A percentile compares a stretch with the other conserved stretches of the same genome.
These are phyloP conservation scores for Termitomyces heimii DNA, from an alignment of 768 basidiomycete species.

Conservation along the genomic window DNA sequence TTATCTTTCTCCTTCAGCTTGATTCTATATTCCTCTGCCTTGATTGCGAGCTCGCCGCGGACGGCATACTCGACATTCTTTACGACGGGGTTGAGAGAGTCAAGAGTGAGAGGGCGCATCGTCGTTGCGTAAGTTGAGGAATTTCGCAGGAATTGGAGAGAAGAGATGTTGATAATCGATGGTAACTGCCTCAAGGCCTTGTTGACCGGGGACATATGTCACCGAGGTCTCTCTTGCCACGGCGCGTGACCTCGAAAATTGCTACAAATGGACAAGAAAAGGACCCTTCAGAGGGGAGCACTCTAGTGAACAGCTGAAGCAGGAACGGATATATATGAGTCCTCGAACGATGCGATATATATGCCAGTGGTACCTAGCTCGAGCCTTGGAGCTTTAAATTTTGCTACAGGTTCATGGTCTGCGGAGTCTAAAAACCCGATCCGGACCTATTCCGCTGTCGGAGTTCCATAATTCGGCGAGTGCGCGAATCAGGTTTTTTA, in stretches of 20 bases:
- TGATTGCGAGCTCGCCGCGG: constrained; percentile 93
- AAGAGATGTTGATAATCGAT: background rate
- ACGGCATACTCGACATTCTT: constrained; percentile 94
- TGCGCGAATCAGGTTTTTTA: background rate
- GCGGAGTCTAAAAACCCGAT: background rate
- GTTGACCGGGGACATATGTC: constrained; percentile 1
- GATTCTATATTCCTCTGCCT: constrained; percentile 78
- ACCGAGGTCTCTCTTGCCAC: background rate
- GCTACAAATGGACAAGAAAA: background rate
- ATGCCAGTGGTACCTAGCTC: constrained; percentile 1
- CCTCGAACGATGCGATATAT: constrained; percentile 6
- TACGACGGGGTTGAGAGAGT: constrained; percentile 78
- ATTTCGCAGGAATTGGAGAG: background rate
- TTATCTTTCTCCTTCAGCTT: constrained; percentile 52
- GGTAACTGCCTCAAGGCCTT: constrained; percentile 1
- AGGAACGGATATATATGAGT: background rate
- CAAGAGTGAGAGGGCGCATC: constrained; percentile 58
- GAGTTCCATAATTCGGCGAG: background rate
- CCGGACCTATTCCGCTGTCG: background rate
- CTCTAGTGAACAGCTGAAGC: background rate
- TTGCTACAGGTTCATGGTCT: background rate
- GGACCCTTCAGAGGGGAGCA: background rate
- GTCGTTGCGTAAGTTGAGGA: constrained; percentile 13
- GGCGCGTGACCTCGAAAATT: background rate
- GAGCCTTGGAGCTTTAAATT: background rate